Base-by-base conservation (phyloP, 306 rosid species). In the Psophocarpus tetragonolobus region DNA sequence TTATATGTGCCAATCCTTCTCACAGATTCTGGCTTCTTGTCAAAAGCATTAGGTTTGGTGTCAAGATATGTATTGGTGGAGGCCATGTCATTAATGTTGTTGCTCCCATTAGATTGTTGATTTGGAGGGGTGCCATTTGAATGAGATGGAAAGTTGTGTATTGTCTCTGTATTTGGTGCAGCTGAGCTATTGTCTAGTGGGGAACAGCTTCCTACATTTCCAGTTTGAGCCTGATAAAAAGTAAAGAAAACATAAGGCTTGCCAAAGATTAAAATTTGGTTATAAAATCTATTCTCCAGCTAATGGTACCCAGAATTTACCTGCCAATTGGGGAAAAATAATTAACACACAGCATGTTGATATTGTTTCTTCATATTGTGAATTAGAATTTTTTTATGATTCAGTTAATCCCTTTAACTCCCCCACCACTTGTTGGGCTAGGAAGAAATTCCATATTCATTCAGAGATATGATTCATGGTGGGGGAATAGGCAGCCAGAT, bases 71-170 rank as follows among this genome's bases (percentile, higher is more conserved):
- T 57, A 60, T 85, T 86, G n/a, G 73, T 61, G 14, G 90, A 89
- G 70, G 77, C 81, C 75, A 74, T 77, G 80, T 84, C 86, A 56
- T 83, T 81, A 73, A 84, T 87, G 80, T 84, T 82, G 63, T 83
- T 87, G 79, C 85, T 86, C 71, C 83, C 90, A 79, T 83, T 84
- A 74, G 87, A 81, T 74, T 48, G 75, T 50, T 82, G 96, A 67
- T 84, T 83, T 73, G 80, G 84, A 79, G 79, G 74, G 54, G 87
- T 82, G 70, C 75, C 62, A 48, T 79, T 82, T 38, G 91, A 85
- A 65, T 65, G 71, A 61, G 78, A 87, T 77, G 74, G 85, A 38
- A 82, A 82, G 75, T 80, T 76, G 66, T 47, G 81, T 4, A 21
- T 15, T 39, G 73, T 73, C 61, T 78, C 88, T 29, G 78, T 78